Evolutionary conservation across 2,329 filamentous ascomycete species (phyloP).

Genomic region (Geosmithia flava): DNA sequence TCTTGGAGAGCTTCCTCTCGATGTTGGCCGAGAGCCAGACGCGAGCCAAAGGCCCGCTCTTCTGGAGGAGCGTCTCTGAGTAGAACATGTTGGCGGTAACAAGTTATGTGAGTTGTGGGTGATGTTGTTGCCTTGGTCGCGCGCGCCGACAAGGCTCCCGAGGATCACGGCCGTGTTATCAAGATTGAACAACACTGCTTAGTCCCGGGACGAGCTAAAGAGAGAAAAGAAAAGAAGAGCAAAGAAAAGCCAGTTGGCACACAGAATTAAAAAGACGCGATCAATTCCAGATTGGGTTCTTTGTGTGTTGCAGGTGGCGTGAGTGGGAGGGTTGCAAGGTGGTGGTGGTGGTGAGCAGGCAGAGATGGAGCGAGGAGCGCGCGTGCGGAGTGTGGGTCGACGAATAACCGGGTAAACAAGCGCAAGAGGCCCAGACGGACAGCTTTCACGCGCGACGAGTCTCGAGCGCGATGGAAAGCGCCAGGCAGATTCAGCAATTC

Average conservation of each 20-base stretch:
- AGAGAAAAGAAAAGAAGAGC: not conserved
- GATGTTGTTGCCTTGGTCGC: constrained; percentile 6
- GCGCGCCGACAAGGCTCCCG: not conserved
- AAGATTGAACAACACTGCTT: not conserved
- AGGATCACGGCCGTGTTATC: not conserved
- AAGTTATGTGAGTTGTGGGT: constrained; percentile 9
- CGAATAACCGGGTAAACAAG: not conserved
- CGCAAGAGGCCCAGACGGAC: not conserved
- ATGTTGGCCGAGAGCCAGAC: constrained; percentile 98
- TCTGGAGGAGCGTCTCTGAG: constrained; percentile 87
- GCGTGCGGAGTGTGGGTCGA: not conserved
- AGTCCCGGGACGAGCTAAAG: not conserved
- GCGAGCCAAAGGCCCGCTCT: constrained; percentile 91
- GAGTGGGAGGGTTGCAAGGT: not conserved
- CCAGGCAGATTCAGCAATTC: not conserved
- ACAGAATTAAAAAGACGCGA: not conserved
- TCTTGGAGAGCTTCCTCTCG: constrained; percentile 96
- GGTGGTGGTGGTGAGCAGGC: not conserved
- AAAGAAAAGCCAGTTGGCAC: not conserved
- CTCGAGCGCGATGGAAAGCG: not conserved
- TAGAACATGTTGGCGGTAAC: constrained; percentile 68
- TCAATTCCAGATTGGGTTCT: not conserved
- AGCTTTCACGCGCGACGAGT: not conserved
- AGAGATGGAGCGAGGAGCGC: not conserved
- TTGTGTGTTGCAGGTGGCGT: no score